A percentile compares a stretch with the other conserved stretches of the same genome.
Evolutionary conservation across 345 rosid species (phyloP).

Genomic region (Barbarea vulgaris): DNA sequence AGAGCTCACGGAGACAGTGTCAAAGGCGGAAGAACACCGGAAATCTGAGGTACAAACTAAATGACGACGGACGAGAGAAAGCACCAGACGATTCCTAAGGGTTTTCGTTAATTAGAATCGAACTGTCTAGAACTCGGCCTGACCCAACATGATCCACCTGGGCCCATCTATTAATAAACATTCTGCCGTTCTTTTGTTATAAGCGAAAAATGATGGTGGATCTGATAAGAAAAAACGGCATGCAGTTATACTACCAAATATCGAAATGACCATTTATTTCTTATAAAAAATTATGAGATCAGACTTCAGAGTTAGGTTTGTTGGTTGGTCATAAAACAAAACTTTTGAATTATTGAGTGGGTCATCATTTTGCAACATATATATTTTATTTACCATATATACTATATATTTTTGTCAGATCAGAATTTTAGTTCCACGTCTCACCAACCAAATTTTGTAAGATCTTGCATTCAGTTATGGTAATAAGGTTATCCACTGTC

Average conservation of each 20-base stretch:
- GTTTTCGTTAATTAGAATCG: slow-evolving; percentile 11
- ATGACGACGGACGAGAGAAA: slow-evolving; percentile 27
- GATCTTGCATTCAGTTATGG: not conserved
- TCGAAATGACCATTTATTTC: not conserved
- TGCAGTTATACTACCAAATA: not conserved
- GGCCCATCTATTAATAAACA: slow-evolving; percentile 27
- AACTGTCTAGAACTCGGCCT: slow-evolving; percentile 29
- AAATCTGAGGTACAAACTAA: not conserved
- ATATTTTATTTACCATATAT: not conserved
- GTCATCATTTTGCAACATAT: not conserved
- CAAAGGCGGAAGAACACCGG: not conserved
- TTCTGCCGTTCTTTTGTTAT: slow-evolving; percentile 5
- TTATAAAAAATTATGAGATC: not conserved
- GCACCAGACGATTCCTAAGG: slow-evolving; percentile 14
- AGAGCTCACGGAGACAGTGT: not conserved
- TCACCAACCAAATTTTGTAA: slow-evolving; percentile 17
- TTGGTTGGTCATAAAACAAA: slow-evolving; percentile 22
- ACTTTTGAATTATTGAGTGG: slow-evolving; percentile 15
- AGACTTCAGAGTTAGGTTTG: not conserved
- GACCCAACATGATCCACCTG: not conserved
- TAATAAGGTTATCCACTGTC: not conserved
- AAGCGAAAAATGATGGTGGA: slow-evolving; percentile 13
- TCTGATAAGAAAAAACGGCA: slow-evolving; percentile 10
- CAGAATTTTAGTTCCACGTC: slow-evolving; percentile 13
- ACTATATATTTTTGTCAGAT: not conserved